Evolutionary conservation across 352 stramenopile genomes (phyloP).

Genomic region (Peronospora farinosa): DNA sequence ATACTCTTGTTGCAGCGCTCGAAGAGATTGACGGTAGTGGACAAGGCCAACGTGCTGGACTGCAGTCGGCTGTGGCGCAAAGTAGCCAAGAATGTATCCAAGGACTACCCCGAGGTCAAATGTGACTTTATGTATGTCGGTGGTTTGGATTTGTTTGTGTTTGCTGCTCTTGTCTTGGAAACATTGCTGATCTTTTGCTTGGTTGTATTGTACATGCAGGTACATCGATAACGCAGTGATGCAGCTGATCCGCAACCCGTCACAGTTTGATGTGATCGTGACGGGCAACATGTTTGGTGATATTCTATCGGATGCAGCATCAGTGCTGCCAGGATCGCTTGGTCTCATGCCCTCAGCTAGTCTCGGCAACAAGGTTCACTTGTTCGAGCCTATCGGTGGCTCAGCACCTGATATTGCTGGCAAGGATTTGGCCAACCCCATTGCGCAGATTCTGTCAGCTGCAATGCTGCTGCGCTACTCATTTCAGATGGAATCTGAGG

Average conservation of each 20-base stretch:
- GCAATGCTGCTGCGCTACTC: constrained; percentile 96
- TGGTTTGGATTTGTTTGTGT: neutral
- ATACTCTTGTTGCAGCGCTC: constrained; percentile 60
- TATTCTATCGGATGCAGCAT: constrained; percentile 97
- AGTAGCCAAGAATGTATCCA: constrained; percentile 85
- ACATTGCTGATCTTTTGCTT: neutral
- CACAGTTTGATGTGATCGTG: constrained; percentile 99
- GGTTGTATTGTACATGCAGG: constrained; percentile 68
- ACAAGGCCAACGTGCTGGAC: constrained; percentile 99
- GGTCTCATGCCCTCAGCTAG: constrained; percentile 98
- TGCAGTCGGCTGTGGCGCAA: constrained; percentile 90
- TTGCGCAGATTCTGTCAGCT: constrained; percentile 96
- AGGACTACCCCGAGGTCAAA: constrained; percentile 91
- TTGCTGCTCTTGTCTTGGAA: neutral
- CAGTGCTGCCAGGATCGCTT: constrained; percentile 95
- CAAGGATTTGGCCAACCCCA: constrained; percentile 94
- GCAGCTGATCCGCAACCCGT: constrained; percentile 97
- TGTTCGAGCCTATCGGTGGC: constrained; percentile 98
- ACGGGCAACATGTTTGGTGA: constrained; percentile 99
- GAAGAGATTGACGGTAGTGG: constrained; percentile 94
- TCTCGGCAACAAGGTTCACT: constrained; percentile 83
- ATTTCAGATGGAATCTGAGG: constrained; percentile 77
- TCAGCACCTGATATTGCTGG: constrained; percentile 97
- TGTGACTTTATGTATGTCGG: constrained; percentile 90
- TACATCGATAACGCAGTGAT: constrained; percentile 99